These are phyloP conservation scores for Truncatella angustata DNA, from an alignment of 2,329 filamentous ascomycete species.

Conservation along the genomic window DNA sequence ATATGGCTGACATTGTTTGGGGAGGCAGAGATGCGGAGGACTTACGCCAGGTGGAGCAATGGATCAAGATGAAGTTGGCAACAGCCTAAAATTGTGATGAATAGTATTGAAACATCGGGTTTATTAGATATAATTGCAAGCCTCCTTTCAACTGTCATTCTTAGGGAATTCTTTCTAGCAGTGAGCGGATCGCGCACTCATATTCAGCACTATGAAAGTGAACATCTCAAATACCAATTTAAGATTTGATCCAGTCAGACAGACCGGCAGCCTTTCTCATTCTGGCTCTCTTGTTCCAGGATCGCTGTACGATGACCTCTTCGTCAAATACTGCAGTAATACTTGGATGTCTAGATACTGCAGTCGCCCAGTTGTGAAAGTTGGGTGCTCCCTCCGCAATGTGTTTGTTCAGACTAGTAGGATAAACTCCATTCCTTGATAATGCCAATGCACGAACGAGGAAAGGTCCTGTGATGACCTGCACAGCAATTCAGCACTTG, in stretches of 20 bases:
- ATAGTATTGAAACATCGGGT: too few relatives aligned
- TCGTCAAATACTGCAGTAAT: conserved; percentile 13
- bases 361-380: conserved; percentile 13
- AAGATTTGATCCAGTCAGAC: not conserved
- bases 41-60: conserved; percentile 12
- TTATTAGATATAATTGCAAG: too few relatives aligned
- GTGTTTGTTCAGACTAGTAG: conserved; percentile 4
- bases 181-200: too few relatives aligned
- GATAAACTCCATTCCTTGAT: conserved; percentile 13
- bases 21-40: conserved; percentile 15
- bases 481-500: not conserved
- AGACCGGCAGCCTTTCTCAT: conserved; percentile 12
- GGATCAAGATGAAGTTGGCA: conserved; percentile 8
- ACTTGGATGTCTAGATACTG: conserved; percentile 11
- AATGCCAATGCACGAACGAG: conserved; percentile 11
- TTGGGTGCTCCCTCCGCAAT: conserved; percentile 11
- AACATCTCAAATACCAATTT: not conserved
- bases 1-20: conserved; percentile 23
- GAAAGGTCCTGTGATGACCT: conserved; percentile 13
- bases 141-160: too few relatives aligned
- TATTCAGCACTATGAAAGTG: not conserved
- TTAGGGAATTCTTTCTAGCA: too few relatives aligned
- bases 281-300: conserved; percentile 10
- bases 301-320: conserved; percentile 11
- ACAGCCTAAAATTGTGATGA: not conserved